Conservation (phyloP, 306 rosid genomes). For the Sechiopsis laciniata region DNA sequence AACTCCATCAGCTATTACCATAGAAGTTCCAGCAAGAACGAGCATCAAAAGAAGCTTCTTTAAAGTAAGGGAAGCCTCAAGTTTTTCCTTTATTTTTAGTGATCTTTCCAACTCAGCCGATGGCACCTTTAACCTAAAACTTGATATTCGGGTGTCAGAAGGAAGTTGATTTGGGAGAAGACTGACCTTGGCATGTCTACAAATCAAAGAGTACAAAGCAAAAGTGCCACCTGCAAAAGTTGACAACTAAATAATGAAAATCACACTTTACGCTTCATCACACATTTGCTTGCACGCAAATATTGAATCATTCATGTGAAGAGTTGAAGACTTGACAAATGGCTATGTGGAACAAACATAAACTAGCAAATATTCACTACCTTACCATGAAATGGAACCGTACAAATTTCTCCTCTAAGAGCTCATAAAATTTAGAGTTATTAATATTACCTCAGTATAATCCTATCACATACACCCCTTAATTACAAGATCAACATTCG, state of each 20-base stretch:
- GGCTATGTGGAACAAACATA: not conserved
- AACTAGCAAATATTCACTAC: constrained; percentile 6
- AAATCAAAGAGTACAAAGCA: constrained; percentile 95
- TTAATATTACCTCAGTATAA: not conserved
- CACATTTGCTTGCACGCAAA: not conserved
- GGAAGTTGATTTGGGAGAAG: constrained; percentile 97
- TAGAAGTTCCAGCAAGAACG: constrained; percentile 96
- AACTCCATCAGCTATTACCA: constrained; percentile 98
- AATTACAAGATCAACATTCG: not conserved
- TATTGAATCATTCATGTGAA: not conserved
- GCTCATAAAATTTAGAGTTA: constrained; percentile 1
- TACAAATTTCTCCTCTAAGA: not conserved
- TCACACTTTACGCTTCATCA: not conserved
- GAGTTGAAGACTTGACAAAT: constrained; percentile 1
- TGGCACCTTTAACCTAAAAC: constrained; percentile 94
- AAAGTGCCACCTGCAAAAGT: constrained; percentile 89
- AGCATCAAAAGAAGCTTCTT: constrained; percentile 75
- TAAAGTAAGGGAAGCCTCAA: constrained; percentile 70
- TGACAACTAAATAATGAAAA: not conserved
- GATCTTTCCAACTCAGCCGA: constrained; percentile 97
- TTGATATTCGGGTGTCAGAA: constrained; percentile 88
- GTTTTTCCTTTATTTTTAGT: constrained; percentile 82
- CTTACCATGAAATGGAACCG: not conserved
- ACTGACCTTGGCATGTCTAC: constrained; percentile 98
- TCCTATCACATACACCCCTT: not conserved